Conservation (phyloP, 306 rosid genomes). For the Luffa acutangula region DNA sequence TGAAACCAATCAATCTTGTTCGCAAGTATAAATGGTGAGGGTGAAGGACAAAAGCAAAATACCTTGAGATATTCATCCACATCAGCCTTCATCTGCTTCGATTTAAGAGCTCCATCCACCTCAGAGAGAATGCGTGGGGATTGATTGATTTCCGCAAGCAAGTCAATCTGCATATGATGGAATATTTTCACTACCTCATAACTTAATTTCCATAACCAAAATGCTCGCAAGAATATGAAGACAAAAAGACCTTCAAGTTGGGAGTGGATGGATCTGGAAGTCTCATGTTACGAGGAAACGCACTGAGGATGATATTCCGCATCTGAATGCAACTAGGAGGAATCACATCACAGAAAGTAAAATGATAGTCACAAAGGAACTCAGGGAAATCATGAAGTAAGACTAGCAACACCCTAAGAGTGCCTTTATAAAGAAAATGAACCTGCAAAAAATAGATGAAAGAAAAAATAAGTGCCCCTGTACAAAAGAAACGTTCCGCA, state of each 20-base stretch:
- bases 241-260: constrained; percentile 54
- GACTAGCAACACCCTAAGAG: constrained; percentile 89
- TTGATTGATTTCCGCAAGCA: constrained; percentile 80
- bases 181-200: background rate
- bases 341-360: constrained; percentile 89
- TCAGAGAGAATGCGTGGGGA: constrained; percentile 87
- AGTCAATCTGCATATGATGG: constrained; percentile 59
- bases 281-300: constrained; percentile 97
- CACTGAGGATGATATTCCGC: constrained; percentile 95
- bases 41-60: background rate
- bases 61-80: constrained; percentile 93
- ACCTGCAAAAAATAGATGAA: constrained; percentile 35
- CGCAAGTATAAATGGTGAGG: background rate
- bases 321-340: constrained; percentile 98
- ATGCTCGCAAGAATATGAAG: background rate
- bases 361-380: constrained; percentile 93
- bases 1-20: background rate
- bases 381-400: constrained; percentile 96
- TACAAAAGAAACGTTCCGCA: background rate
- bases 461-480: background rate
- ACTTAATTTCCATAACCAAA: background rate
- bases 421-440: constrained; percentile 81
- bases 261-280: constrained; percentile 96
- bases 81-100: constrained; percentile 82
- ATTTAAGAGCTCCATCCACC: constrained; percentile 80